Evolutionary conservation across 176 grass and related monocot species (phyloP).

Genomic region (Alloteropsis semialata): DNA sequence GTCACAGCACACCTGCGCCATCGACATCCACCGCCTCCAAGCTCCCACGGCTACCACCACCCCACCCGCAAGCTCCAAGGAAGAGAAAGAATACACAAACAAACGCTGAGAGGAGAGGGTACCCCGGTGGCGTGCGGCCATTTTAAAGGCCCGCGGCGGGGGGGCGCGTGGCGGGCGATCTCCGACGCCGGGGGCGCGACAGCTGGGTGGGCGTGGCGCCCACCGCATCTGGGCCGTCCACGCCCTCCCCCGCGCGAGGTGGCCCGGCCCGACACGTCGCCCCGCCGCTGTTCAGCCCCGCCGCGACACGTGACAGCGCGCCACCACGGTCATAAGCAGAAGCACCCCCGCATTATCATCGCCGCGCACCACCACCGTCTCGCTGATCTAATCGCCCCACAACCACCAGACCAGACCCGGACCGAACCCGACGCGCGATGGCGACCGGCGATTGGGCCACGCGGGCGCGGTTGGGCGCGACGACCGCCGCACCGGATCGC

Average conservation of each 20-base stretch:
- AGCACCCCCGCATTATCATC: background rate
- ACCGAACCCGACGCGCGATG: background rate
- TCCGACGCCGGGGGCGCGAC: no score
- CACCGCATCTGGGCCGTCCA: constrained; percentile 36
- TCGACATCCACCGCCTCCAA: constrained; percentile 30
- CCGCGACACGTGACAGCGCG: constrained; percentile 22
- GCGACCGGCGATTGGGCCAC: background rate
- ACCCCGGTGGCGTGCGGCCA: background rate
- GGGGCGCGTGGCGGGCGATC: background rate
- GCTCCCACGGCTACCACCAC: background rate
- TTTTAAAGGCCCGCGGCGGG: background rate
- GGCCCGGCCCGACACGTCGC: constrained; percentile 7
- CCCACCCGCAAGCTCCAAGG: background rate
- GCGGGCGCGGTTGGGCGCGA: background rate
- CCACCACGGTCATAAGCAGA: background rate
- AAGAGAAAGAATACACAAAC: background rate
- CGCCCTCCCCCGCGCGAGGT: background rate
- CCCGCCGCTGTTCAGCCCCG: background rate
- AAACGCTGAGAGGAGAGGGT: background rate
- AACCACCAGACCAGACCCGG: no score
- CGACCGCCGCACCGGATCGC: background rate
- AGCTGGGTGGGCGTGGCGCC: background rate
- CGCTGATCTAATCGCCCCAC: background rate
- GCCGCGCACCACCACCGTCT: background rate
- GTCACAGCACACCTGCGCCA: constrained; percentile 53